Conservation (phyloP, 768 basidiomycete species). For the Boletus sp. region DNA sequence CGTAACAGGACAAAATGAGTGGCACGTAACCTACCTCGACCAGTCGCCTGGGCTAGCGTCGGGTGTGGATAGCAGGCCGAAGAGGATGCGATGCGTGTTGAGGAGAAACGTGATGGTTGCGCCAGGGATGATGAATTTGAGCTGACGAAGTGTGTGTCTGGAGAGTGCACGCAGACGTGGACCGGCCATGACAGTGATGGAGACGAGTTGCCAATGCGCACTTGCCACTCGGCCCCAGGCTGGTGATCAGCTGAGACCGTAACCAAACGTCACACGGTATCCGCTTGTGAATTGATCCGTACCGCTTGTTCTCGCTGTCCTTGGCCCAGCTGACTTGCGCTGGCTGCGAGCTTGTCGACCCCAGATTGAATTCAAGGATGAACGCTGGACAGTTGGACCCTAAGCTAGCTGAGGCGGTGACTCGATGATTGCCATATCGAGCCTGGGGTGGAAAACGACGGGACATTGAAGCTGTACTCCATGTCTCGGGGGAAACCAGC, state of each 20-base stretch:
- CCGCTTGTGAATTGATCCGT: background rate
- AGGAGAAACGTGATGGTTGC: slow-evolving; percentile 59
- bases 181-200: slow-evolving; percentile 17
- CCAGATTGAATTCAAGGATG: background rate
- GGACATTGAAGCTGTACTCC: background rate
- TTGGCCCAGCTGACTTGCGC: background rate
- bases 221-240: background rate
- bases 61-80: slow-evolving; percentile 32
- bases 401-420: background rate
- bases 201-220: background rate
- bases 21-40: slow-evolving; percentile 45
- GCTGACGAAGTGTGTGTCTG: slow-evolving; percentile 59
- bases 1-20: background rate
- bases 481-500: slow-evolving; percentile 46
- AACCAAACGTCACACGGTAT: slow-evolving; percentile 6
- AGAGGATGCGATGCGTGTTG: slow-evolving; percentile 50
- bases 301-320: background rate
- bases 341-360: background rate
- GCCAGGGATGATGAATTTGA: slow-evolving; percentile 77
- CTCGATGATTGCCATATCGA: slow-evolving; percentile 13
- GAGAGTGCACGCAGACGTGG: slow-evolving; percentile 26
- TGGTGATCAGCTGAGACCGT: slow-evolving; percentile 9
- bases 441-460: background rate
- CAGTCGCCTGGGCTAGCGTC: slow-evolving; percentile 41
- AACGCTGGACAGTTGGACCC: too few species aligned